A percentile compares a stretch with the other conserved stretches of the same genome.
Evolutionary conservation across 768 basidiomycete genomes (phyloP).

Genomic region (Pleurotus sapidus): DNA sequence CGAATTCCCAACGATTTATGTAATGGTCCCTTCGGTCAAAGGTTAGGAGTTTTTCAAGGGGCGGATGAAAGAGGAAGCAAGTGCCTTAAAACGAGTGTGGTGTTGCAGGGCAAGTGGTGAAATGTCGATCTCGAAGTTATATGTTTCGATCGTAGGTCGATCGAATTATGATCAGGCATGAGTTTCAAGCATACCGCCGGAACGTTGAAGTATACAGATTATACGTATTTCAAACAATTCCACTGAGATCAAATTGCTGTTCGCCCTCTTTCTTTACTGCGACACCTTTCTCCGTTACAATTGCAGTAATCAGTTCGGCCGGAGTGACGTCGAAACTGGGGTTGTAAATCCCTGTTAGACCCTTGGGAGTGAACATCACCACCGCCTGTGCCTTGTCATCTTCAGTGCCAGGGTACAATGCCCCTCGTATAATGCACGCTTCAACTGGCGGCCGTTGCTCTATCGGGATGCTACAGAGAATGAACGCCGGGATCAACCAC

Average conservation of each 20-base stretch:
- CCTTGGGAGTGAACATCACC: constrained; percentile 70
- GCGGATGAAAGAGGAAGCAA: neutral
- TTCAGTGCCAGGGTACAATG: constrained; percentile 52
- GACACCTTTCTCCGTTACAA: constrained; percentile 95
- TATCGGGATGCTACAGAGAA: constrained; percentile 75
- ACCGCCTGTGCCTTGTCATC: constrained; percentile 63
- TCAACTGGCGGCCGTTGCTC: constrained; percentile 89
- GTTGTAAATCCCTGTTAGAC: constrained; percentile 73
- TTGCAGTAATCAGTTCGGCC: constrained; percentile 88
- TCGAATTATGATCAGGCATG: neutral
- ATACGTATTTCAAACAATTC: constrained; percentile 38
- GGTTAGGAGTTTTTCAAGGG: constrained; percentile 7
- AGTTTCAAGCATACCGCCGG: constrained; percentile 1
- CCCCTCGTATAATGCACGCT: constrained; percentile 85
- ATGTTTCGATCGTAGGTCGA: neutral
- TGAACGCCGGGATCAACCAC: constrained; percentile 9
- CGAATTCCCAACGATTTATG: neutral
- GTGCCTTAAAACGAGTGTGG: constrained; percentile 5
- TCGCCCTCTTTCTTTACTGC: constrained; percentile 66
- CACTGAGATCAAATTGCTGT: constrained; percentile 59
- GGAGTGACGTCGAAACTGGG: constrained; percentile 98
- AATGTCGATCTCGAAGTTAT: neutral
- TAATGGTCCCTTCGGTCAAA: neutral
- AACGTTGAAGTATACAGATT: neutral
- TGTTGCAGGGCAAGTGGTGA: constrained; percentile 3